Percentiles rank a stretch among this genome's conserved stretches.
phyloP scores from a whole-genome alignment of 805 yeast species.

The Kodamaea neixiangensis region DNA sequence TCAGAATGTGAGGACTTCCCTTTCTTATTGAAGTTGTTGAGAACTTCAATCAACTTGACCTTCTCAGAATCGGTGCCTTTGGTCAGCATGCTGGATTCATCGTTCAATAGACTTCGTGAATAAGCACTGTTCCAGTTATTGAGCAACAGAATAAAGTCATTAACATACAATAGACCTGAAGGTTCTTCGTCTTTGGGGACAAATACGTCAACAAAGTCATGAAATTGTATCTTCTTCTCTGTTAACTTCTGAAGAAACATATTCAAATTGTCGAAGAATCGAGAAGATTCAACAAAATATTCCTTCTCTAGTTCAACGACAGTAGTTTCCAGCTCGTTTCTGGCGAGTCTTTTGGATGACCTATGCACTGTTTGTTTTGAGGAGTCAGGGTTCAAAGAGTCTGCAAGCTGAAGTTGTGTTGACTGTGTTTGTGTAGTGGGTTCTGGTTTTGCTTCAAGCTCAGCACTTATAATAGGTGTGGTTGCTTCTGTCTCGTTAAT shows the following conservation, averaged over 20 bases:
- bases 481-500: slow-evolving; percentile 15
- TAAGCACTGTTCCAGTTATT: slow-evolving; percentile 9
- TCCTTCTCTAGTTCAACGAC: slow-evolving; percentile 23
- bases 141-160: slow-evolving; percentile 7
- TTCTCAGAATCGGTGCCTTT: slow-evolving; percentile 29
- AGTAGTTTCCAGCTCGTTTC: slow-evolving; percentile 24
- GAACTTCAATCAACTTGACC: slow-evolving; percentile 35
- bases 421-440: not conserved
- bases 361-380: slow-evolving; percentile 20
- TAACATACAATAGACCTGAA: not conserved
- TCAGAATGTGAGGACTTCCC: slow-evolving; percentile 6
- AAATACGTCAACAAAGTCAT: slow-evolving; percentile 13
- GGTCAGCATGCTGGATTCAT: not conserved
- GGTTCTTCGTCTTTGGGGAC: slow-evolving; percentile 9
- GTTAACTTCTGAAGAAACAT: slow-evolving; percentile 11
- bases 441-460: not conserved
- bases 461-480: not conserved
- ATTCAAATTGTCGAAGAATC: slow-evolving; percentile 26
- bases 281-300: slow-evolving; percentile 29
- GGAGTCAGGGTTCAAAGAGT: not conserved
- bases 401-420: not conserved
- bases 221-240: slow-evolving; percentile 1
- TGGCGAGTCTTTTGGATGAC: slow-evolving; percentile 35
- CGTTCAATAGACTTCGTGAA: not conserved
- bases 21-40: slow-evolving; percentile 24